Percentiles rank a stretch among this genome's conserved stretches.
These are phyloP conservation scores for Aureobasidium pullulans DNA, from an alignment of 2,329 filamentous ascomycete species.

Conservation along the genomic window DNA sequence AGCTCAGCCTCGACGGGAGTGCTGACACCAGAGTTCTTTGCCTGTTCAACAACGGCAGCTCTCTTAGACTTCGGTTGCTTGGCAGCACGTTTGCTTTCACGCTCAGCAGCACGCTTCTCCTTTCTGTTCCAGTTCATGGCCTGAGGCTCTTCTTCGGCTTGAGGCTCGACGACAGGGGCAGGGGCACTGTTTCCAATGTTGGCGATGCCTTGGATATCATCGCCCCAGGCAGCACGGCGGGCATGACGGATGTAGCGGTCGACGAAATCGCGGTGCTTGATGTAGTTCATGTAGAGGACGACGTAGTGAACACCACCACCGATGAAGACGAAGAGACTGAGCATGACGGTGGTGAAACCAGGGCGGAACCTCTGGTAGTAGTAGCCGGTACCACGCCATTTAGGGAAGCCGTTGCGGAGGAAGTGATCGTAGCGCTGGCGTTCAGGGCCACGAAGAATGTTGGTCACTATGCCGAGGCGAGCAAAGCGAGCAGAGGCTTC, in stretches of 20 bases:
- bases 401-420: constrained; percentile 83
- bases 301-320: constrained; percentile 85
- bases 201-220: constrained; percentile 64
- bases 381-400: constrained; percentile 96
- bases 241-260: constrained; percentile 88
- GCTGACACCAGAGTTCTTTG: constrained; percentile 43
- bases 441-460: constrained; percentile 72
- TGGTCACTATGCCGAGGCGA: constrained; percentile 73
- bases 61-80: constrained; percentile 46
- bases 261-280: constrained; percentile 83
- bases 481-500: constrained; percentile 75
- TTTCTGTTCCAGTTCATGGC: constrained; percentile 65
- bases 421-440: constrained; percentile 94
- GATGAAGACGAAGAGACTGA: constrained; percentile 72
- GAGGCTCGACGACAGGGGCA: constrained; percentile 36
- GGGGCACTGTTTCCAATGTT: constrained; percentile 46
- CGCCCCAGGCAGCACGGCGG: constrained; percentile 81
- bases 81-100: constrained; percentile 64
- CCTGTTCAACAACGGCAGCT: constrained; percentile 41
- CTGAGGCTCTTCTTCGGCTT: constrained; percentile 38
- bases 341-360: constrained; percentile 74
- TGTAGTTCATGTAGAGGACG: constrained; percentile 78
- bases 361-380: constrained; percentile 94
- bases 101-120: constrained; percentile 83
- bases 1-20: constrained; percentile 47